These are phyloP conservation scores for Penstemon newberryi DNA, from an alignment of 257 asterid species.

Conservation along the genomic window DNA sequence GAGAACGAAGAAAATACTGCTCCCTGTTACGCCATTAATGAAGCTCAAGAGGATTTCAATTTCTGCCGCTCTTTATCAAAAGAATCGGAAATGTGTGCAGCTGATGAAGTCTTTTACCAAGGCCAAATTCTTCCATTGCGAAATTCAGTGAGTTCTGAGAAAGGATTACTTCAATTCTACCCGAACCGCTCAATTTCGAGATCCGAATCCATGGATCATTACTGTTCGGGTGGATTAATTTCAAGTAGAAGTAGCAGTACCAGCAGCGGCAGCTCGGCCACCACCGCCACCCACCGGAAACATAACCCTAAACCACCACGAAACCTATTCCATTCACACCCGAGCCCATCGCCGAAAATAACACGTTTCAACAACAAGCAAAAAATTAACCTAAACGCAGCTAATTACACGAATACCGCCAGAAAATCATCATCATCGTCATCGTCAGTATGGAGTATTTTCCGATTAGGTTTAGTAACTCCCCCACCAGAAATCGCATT, in stretches of 20 bases:
- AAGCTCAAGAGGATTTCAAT: conserved; percentile 58
- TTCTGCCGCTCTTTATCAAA: conserved; percentile 42
- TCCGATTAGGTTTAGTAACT: conserved; percentile 64
- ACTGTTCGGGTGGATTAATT: conserved; percentile 38
- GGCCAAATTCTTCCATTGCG: conserved; percentile 82
- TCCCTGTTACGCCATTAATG: background rate
- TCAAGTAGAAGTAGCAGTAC: conserved; percentile 69
- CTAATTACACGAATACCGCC: background rate
- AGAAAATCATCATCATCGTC: conserved; percentile 33
- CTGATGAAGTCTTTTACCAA: conserved; percentile 73
- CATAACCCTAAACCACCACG: conserved; percentile 36
- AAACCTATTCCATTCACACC: conserved; percentile 72
- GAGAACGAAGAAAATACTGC: conserved; percentile 1
- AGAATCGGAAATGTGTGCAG: conserved; percentile 75
- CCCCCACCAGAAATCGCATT: conserved; percentile 70
- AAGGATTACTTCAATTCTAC: conserved; percentile 18
- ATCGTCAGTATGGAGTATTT: conserved; percentile 53
- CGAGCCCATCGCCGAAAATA: conserved; percentile 83
- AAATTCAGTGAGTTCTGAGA: conserved; percentile 52
- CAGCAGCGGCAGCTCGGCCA: conserved; percentile 45
- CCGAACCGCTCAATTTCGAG: conserved; percentile 35
- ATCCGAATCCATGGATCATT: conserved; percentile 62
- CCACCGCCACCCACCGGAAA: conserved; percentile 11
- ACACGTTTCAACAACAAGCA: conserved; percentile 27
- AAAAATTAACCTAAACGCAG: background rate